Percentiles rank a stretch among this genome's conserved stretches.
Conservation (phyloP, 2,329 filamentous ascomycete species). For the Colletotrichum graminicola region DNA sequence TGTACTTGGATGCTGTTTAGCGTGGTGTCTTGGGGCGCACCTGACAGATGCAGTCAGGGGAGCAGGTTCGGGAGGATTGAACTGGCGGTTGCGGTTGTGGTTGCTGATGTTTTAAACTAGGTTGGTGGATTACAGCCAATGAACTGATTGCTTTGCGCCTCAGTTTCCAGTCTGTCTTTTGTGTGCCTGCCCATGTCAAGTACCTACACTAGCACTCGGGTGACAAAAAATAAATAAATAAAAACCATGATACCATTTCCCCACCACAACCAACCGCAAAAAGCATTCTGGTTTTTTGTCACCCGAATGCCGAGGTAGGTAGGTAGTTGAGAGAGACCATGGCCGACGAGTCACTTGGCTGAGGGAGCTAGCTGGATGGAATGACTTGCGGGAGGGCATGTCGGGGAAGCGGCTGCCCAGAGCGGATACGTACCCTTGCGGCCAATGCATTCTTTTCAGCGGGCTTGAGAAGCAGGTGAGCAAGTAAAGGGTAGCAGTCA, state of each 20-base stretch:
- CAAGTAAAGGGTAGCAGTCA: too few relatives aligned
- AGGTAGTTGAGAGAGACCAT: neutral
- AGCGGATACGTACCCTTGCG: neutral
- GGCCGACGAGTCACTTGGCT: neutral
- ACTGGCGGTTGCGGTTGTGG: neutral
- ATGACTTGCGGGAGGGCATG: neutral
- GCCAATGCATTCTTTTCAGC: neutral
- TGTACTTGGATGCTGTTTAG: neutral
- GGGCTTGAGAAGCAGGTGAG: neutral
- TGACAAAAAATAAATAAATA: too few relatives aligned
- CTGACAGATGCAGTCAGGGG: slow-evolving; percentile 2
- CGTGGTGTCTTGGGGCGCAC: slow-evolving; percentile 3
- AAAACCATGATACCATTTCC: too few relatives aligned
- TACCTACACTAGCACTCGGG: too few relatives aligned
- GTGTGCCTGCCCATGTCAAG: neutral
- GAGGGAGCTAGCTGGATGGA: neutral
- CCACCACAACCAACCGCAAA: too few relatives aligned
- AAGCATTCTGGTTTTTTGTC: too few relatives aligned
- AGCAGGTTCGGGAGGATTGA: neutral
- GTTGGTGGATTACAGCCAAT: neutral
- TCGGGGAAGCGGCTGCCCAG: neutral
- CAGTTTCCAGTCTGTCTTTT: neutral
- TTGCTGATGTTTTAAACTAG: neutral
- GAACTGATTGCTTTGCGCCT: neutral
- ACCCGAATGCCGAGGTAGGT: too few relatives aligned